Base-by-base conservation (phyloP, 2,329 filamentous ascomycete species). In the Aurifilum marmelostoma region DNA sequence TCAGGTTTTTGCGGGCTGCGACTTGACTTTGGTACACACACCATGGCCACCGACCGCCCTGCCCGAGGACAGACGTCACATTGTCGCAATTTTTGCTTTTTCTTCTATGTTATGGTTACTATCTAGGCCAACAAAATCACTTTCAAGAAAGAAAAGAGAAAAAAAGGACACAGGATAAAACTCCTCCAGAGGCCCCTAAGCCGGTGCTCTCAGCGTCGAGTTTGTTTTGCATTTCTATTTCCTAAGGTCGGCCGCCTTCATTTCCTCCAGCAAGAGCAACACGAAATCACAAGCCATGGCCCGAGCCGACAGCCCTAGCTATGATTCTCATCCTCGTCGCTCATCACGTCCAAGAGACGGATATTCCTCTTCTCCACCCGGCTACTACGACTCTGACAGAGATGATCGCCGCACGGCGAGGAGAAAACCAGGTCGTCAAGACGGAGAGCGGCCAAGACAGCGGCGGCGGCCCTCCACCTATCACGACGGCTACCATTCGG, bases 401-500 rank as follows among this genome's bases (percentile, higher is more conserved):
- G 56, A 6, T 32, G 32, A n/a, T 18, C 29, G 54, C 34, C 16
- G 54, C 34, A 27, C 24, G n/a, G 9, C 29, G 32, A 52, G 47
- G 43, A 29, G 43, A 11, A 18, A 39, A 1, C 1, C 18, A 18
- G 50, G 27, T 14, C 29, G 24, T 21, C 21, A 14, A 1, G n/a
- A 14, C 7, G 37, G 12, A 32, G 6, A 54, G 64, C 64, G 59
- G 32, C 67, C 43, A n/a, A 8, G 43, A 59, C 2, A 34, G 34
- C 34, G 9, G 37, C 60, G 63, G 37, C 67, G 67, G 29, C 41
- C 58, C 16, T 58, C 67, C 9, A 60, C 58, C 3, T 67, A 69
- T 50, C 66, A 67, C 59, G 67, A 67, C 39, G 67, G 43, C 63
- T 56, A 69, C 39, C 59, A 59, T 47, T 59, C 67, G 4, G 64